Evolutionary conservation across 257 asterid genomes (phyloP).

Genomic region (Jacaranda copaia): DNA sequence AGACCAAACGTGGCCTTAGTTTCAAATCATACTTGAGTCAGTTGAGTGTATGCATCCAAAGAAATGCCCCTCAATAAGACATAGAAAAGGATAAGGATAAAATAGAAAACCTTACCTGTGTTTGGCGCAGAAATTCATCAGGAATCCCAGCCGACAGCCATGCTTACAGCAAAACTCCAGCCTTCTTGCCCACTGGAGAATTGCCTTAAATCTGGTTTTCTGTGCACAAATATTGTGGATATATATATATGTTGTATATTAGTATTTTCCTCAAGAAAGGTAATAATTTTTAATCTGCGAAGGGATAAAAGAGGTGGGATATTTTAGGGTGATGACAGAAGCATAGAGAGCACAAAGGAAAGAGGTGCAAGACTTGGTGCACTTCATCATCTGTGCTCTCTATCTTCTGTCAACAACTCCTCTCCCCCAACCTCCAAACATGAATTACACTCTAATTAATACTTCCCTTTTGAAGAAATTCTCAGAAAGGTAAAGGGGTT

Average conservation of each 20-base stretch:
- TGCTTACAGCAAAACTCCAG: not conserved
- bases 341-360: constrained; percentile 83
- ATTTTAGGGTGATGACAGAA: constrained; percentile 71
- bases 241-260: too few relatives aligned
- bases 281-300: too few relatives aligned
- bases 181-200: not conserved
- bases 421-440: constrained; percentile 9
- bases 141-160: not conserved
- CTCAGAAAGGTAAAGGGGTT: not conserved
- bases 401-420: constrained; percentile 64
- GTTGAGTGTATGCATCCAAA: too few relatives aligned
- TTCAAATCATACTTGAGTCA: too few relatives aligned
- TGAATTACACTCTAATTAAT: not conserved
- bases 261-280: too few relatives aligned
- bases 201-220: not conserved
- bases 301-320: too few relatives aligned
- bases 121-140: too few relatives aligned
- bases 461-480: not conserved
- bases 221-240: not conserved
- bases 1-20: too few relatives aligned
- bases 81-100: not conserved
- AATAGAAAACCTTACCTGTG: not conserved
- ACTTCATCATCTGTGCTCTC: constrained; percentile 61
- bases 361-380: constrained; percentile 55
- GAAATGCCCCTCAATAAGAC: not conserved